These are phyloP conservation scores for Cyamopsis tetragonoloba DNA, from an alignment of 306 rosid species.

Conservation along the genomic window DNA sequence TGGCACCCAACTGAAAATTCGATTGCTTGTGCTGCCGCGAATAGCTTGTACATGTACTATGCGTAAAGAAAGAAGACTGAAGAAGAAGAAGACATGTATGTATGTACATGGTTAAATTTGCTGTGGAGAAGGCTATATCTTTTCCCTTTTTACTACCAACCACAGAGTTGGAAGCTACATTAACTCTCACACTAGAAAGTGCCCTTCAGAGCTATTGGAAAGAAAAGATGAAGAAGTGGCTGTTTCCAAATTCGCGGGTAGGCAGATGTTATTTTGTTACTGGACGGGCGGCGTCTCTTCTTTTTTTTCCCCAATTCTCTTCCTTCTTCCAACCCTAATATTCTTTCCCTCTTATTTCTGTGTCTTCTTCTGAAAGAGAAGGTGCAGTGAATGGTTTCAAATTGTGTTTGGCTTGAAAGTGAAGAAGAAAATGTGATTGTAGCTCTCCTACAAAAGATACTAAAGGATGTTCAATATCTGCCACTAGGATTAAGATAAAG, in stretches of 20 bases:
- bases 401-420: slow-evolving; percentile 79
- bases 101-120: slow-evolving; percentile 52
- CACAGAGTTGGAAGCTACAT: slow-evolving; percentile 57
- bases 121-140: slow-evolving; percentile 65
- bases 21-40: slow-evolving; percentile 99
- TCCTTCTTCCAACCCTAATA: slow-evolving; percentile 40
- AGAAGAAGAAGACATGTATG: slow-evolving; percentile 28
- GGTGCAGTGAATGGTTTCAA: slow-evolving; percentile 62
- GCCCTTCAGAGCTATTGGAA: slow-evolving; percentile 48
- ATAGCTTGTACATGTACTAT: slow-evolving; percentile 99
- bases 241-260: slow-evolving; percentile 43
- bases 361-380: slow-evolving; percentile 58
- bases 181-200: slow-evolving; percentile 45
- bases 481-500: slow-evolving; percentile 68
- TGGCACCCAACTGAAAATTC: slow-evolving; percentile 98
- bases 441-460: slow-evolving; percentile 82
- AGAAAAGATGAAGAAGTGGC: slow-evolving; percentile 54
- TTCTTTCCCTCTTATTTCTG: slow-evolving; percentile 34
- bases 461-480: slow-evolving; percentile 83
- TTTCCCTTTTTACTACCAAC: slow-evolving; percentile 49
- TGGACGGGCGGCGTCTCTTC: slow-evolving; percentile 38
- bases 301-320: background rate
- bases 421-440: slow-evolving; percentile 78
- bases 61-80: slow-evolving; percentile 63
- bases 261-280: slow-evolving; percentile 62